Base-by-base conservation (phyloP, 2,329 filamentous ascomycete genomes). In the Aspergillus uvarum region DNA sequence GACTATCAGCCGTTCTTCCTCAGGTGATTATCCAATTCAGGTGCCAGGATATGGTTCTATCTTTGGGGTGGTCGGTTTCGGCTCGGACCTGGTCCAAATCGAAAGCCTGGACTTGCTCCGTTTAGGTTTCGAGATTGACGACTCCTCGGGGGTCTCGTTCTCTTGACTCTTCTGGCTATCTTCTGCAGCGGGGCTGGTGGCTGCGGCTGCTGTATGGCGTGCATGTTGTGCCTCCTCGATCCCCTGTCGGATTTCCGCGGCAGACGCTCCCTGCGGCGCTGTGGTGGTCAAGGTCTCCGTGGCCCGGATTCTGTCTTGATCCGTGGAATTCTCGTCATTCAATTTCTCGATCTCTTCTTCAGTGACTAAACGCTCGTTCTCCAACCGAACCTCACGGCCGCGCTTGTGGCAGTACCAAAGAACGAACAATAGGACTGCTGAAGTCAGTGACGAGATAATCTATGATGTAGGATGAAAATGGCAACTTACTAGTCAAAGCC, bases 401-500 rank as follows among this genome's bases (percentile, higher is more conserved):
- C 95, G 90, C 80, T 98, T 98, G 78, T 98, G 89, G 79, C 93
- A 98, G 79, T 98, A 99, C 93, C 94, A 99, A 69, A 98, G 88
- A 49, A 96, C 91, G 72, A 96, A 95, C 59, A 99, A 84, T 16
- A 98, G 83, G 57, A 98, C 91, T 90, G 58, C 22, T n/a, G 35
- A 32, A 7, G 31, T 19, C 22, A 38, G 59, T 59, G 65, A 53
- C 56, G 52, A 26, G 4, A 10, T 14, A 49, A 47, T 29, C 24
- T 51, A 14, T 29, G 22, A 11, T 47, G 19, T 16, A 51, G 47
- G 32, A 19, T 42, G 56, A 12, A n/a, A 22, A 26, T 32, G 44
- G n/a, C 49, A 38, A 61, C 89, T 82, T 83, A 94, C 92, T 82
- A 70, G 96, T 96, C 1, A 98, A 80, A 0, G 91, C 92, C 65